Base-by-base conservation (phyloP, 2,329 filamentous ascomycete genomes). In the Acephala macrosclerotiorum region DNA sequence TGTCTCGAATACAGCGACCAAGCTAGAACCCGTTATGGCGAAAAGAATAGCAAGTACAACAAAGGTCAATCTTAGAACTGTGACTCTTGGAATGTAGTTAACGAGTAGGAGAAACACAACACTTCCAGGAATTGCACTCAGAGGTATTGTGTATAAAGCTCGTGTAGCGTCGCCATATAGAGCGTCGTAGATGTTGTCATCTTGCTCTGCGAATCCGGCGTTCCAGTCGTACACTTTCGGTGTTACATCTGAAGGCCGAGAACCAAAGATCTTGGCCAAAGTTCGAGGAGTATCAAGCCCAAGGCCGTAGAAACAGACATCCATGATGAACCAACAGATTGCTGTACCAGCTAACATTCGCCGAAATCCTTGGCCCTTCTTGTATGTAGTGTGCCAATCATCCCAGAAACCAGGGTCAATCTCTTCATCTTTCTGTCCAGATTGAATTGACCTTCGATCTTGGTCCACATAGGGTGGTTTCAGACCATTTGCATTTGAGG, bases 221-320 rank as follows among this genome's bases (percentile, higher is more conserved):
- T 20, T 58, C 11, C 88, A 36, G 90, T 83, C n/a, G 85, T 84
- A 76, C 88, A 91, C 47, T 89, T 87, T 87, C 63, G 85, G 88
- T 74, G 84, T 68, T 88, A 18, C 18, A n/a, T n/a, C 12, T 2
- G 42, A 45, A 45, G 16, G 18, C 20, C 16, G 20, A 45, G 42
- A 7, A 18, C 42, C 18, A 14, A 14, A 45, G 2, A 45, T 45
- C 12, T 14, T 3, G 3, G 42, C 42, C 12, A 18, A 8, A 14
- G 12, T 14, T 8, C 42, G 16, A 7, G 42, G 42, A n/a, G 3
- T 45, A 8, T 45, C 18, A 3, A 45, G 12, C 16, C 42, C 42
- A 11, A 45, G 42, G 8, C 42, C 42, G 8, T n/a, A 45, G 14
- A 45, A 45, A 3, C 12, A 14, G 8, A 45, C 12, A n/a, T 45